Evolutionary conservation across 23 red algal genomes (phyloP).

Genomic region (Gracilaria gracilis): DNA sequence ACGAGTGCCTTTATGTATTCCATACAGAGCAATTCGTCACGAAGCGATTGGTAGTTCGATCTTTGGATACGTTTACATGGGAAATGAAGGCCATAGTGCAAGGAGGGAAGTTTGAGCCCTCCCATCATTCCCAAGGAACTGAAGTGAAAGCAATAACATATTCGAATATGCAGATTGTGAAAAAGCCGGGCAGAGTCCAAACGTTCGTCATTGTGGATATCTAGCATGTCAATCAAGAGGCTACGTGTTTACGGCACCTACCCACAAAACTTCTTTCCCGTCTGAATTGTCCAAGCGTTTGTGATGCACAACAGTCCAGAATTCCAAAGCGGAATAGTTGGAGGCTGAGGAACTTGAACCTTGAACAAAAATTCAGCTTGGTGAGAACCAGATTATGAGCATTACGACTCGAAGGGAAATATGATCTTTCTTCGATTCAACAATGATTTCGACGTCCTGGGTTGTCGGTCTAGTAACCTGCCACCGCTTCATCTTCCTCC

Average conservation of each 20-base stretch:
- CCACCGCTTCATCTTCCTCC: conserved; percentile 61
- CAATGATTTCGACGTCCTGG: background rate
- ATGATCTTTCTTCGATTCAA: background rate
- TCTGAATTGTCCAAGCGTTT: background rate
- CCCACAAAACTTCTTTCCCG: background rate
- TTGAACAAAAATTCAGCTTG: background rate
- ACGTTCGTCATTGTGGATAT: conserved; percentile 96
- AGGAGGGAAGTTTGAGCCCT: conserved; percentile 41
- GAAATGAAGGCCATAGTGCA: conserved; percentile 6
- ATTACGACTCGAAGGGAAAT: background rate
- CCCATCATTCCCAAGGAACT: conserved; percentile 72
- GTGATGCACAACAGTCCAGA: background rate
- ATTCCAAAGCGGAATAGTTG: conserved; percentile 9
- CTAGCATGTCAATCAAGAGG: background rate
- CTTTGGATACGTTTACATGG: conserved; percentile 52
- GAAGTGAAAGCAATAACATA: conserved; percentile 98
- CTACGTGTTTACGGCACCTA: background rate
- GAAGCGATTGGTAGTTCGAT: conserved; percentile 45
- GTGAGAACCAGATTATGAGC: background rate
- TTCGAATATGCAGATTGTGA: conserved; percentile 83
- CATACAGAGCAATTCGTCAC: conserved; percentile 73
- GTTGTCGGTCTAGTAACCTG: conserved; percentile 21
- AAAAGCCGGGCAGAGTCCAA: conserved; percentile 50
- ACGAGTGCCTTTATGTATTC: conserved; percentile 91
- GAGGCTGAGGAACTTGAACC: background rate